These are phyloP conservation scores for Russula vinacea DNA, from an alignment of 768 basidiomycete species.

Conservation along the genomic window DNA sequence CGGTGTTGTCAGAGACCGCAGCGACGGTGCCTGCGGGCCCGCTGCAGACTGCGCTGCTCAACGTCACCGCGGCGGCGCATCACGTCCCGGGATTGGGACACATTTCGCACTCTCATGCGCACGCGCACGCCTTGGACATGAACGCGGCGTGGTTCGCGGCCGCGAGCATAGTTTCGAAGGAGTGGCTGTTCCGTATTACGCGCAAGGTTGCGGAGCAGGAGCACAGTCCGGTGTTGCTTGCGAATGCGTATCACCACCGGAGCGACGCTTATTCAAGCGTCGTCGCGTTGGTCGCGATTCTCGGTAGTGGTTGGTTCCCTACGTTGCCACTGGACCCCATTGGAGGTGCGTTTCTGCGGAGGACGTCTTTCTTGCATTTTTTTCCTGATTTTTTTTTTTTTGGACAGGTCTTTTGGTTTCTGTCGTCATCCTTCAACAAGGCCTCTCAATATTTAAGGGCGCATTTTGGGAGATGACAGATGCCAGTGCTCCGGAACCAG, in stretches of 20 bases:
- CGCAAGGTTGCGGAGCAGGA: conserved; percentile 89
- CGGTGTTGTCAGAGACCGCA: conserved; percentile 65
- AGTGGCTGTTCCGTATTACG: conserved; percentile 89
- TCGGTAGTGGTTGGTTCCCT: conserved; percentile 85
- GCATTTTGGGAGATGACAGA: conserved; percentile 84
- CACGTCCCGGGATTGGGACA: conserved; percentile 45
- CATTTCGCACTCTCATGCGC: conserved; percentile 48
- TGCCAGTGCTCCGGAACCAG: conserved; percentile 61
- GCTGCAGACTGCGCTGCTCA: conserved; percentile 59
- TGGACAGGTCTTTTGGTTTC: conserved; percentile 77
- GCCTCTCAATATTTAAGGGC: conserved; percentile 58
- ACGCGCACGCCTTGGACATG: conserved; percentile 69
- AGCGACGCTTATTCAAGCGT: conserved; percentile 92
- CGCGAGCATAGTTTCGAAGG: conserved; percentile 75
- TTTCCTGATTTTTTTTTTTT: conserved; percentile 10
- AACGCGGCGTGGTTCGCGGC: conserved; percentile 98
- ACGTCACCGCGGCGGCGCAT: conserved; percentile 53
- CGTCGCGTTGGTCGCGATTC: conserved; percentile 88
- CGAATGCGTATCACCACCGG: conserved; percentile 98
- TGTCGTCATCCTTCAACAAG: conserved; percentile 81
- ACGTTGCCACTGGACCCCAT: conserved; percentile 88
- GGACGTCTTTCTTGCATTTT: background rate
- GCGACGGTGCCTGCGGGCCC: conserved; percentile 61
- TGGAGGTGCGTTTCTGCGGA: conserved; percentile 58
- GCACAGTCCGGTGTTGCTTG: conserved; percentile 83